Evolutionary conservation across 305 asterid species (phyloP), one percentile per base, ranked within the genome.

Genomic region (Rubia balearica): DNA sequence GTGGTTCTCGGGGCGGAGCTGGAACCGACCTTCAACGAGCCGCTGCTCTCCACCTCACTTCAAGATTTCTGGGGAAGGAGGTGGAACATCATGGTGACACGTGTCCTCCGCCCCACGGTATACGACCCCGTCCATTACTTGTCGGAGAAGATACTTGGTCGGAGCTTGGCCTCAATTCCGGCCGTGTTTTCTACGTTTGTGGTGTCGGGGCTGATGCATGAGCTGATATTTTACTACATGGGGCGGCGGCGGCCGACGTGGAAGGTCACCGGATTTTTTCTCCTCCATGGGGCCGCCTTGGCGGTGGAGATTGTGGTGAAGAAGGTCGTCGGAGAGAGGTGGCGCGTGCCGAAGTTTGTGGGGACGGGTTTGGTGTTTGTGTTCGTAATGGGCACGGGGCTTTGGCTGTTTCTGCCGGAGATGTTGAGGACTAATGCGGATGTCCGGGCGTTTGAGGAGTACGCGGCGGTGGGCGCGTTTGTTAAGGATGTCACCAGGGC

Each of bases 31-130:
- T 90, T 88, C 76, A 42, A 86, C 19, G 89, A 86, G 81, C 96
- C 98, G 30, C 78, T 81, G 69, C 83, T 91, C 8, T 79, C 98
- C 14, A 73, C 86, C 14, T 91, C 97, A 6, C 74, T 91, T 40
- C 96, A 88, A 79, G 90, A 89, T 16, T 91, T 89, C 56, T 91
- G 98, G 98, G 90, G 94, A 2, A 78, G 83, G 1, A 77, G 98
- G 48, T 91, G 98, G 98, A 91, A 91, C 81, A 87, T 86, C 62
- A 85, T 85, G 88, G 96, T 85, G 7, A 78, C 90, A 61, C 79
- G 89, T 5, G 83, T 84, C 36, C 89, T 91, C 17, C 87, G 94
- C 16, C 91, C 96, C 30, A 71, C 84, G 0, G 88, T 92, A n/a
- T 92, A 86, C 76, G 68, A 80, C 0, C 98, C 98, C 1, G 80